A percentile compares a stretch with the other conserved stretches of the same genome.
Evolutionary conservation across 2,329 filamentous ascomycete species (phyloP).

Genomic region (Stromatinia cepivora): DNA sequence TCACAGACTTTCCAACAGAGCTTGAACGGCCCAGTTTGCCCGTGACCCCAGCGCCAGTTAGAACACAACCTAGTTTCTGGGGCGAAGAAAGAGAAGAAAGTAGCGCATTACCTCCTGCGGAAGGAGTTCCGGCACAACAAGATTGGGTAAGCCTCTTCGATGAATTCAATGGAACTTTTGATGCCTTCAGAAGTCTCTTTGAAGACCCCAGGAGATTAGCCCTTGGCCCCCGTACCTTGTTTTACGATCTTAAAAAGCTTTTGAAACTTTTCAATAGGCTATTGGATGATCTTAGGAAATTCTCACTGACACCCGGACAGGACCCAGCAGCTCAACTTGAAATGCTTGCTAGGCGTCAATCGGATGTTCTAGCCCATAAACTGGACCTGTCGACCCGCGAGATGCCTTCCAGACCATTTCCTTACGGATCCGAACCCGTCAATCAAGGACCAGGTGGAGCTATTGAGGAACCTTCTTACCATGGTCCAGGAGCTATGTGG

Average conservation of each 20-base stretch:
- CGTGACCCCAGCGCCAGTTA: constrained; percentile 82
- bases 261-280: constrained; percentile 19
- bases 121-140: constrained; percentile 81
- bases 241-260: constrained; percentile 16
- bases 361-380: constrained; percentile 58
- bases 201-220: constrained; percentile 10
- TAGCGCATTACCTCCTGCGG: constrained; percentile 68
- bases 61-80: constrained; percentile 64
- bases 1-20: constrained; percentile 86
- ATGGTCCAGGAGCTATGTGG: constrained; percentile 52
- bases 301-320: constrained; percentile 46
- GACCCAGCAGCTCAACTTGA: constrained; percentile 70
- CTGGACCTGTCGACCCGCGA: constrained; percentile 45
- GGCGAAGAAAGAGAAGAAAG: constrained; percentile 51
- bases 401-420: constrained; percentile 52
- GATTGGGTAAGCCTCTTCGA: constrained; percentile 85
- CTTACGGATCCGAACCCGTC: constrained; percentile 56
- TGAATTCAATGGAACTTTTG: constrained; percentile 25
- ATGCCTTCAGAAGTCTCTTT: constrained; percentile 21
- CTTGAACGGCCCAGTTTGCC: constrained; percentile 83
- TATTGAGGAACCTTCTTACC: constrained; percentile 50
- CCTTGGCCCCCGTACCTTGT: constrained; percentile 6
- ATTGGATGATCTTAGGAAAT: constrained; percentile 15
- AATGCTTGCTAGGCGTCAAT: constrained; percentile 67
- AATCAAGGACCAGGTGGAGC: constrained; percentile 41